These are phyloP conservation scores for Mucor irregularis DNA, from an alignment of 371 early-diverging fungal genomes.

Conservation along the genomic window DNA sequence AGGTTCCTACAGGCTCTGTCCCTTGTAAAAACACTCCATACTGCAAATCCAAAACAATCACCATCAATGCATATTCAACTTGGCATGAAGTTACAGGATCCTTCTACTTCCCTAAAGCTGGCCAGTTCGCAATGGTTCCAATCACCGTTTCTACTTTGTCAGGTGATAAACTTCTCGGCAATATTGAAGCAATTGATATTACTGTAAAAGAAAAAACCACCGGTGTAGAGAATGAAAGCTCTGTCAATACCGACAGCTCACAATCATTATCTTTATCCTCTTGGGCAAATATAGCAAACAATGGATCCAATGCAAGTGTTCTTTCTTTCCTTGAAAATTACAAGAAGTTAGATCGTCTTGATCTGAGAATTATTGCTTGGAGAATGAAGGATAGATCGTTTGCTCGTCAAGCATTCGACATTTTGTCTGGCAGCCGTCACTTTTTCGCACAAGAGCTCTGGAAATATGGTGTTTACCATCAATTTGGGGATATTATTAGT, in stretches of 20 bases:
- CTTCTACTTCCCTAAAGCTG: slow-evolving; percentile 58
- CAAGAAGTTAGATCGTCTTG: slow-evolving; percentile 27
- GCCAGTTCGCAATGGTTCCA: slow-evolving; percentile 47
- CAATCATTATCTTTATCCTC: neutral
- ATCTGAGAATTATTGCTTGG: slow-evolving; percentile 28
- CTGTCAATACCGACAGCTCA: too few species aligned
- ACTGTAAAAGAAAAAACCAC: neutral
- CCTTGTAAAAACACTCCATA: slow-evolving; percentile 33
- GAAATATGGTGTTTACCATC: slow-evolving; percentile 38
- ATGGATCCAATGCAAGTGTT: slow-evolving; percentile 22
- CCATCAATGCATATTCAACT: slow-evolving; percentile 41
- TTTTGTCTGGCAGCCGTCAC: slow-evolving; percentile 2
- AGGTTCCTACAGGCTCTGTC: slow-evolving; percentile 47
- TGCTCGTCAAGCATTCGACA: slow-evolving; percentile 30
- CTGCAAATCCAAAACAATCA: slow-evolving; percentile 35
- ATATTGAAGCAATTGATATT: neutral
- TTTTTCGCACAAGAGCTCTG: slow-evolving; percentile 24
- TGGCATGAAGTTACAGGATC: slow-evolving; percentile 39
- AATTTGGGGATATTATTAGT: slow-evolving; percentile 23
- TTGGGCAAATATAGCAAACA: slow-evolving; percentile 25
- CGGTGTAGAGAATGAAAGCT: neutral
- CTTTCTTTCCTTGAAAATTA: slow-evolving; percentile 21
- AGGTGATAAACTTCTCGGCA: slow-evolving; percentile 17
- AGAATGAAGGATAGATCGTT: slow-evolving; percentile 33
- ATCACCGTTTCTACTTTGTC: slow-evolving; percentile 35